These are phyloP conservation scores for Capronia epimyces DNA, from an alignment of 2,329 filamentous ascomycete genomes.

Conservation along the genomic window DNA sequence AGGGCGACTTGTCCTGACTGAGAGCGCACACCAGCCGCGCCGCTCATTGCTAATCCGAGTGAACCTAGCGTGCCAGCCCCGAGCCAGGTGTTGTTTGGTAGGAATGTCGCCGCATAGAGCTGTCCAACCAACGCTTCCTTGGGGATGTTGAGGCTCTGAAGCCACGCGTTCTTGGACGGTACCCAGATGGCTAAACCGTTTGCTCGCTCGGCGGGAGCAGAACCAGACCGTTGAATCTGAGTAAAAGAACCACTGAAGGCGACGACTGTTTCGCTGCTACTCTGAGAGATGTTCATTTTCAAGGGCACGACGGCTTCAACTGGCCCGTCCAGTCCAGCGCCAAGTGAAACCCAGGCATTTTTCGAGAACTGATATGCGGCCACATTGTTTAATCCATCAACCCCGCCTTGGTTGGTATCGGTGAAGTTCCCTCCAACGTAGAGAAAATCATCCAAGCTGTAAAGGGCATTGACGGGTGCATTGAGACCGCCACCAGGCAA, in stretches of 20 bases:
- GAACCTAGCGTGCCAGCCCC: conserved; percentile 81
- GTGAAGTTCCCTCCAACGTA: conserved; percentile 85
- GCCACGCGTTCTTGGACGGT: conserved; percentile 76
- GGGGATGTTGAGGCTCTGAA: conserved; percentile 63
- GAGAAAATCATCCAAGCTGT: conserved; percentile 59
- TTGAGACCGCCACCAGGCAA: conserved; percentile 71
- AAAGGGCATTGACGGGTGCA: conserved; percentile 66
- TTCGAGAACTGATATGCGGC: conserved; percentile 67
- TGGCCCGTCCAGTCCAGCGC: conserved; percentile 75
- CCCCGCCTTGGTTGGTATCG: conserved; percentile 59
- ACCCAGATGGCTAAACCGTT: conserved; percentile 88
- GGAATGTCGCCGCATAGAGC: conserved; percentile 64
- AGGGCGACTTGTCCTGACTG: conserved; percentile 35
- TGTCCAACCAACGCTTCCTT: conserved; percentile 65
- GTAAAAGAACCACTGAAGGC: conserved; percentile 76
- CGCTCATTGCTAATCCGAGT: conserved; percentile 65
- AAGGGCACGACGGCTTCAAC: conserved; percentile 72
- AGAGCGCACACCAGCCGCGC: conserved; percentile 59
- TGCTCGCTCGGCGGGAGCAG: conserved; percentile 56
- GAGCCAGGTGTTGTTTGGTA: conserved; percentile 56
- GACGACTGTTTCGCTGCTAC: conserved; percentile 65
- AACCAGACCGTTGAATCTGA: conserved; percentile 62
- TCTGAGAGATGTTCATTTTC: conserved; percentile 67
- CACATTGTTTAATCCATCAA: conserved; percentile 59
- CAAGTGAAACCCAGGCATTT: conserved; percentile 70